Conservation (phyloP, 345 rosid species). For the Abelmoschus esculentus region DNA sequence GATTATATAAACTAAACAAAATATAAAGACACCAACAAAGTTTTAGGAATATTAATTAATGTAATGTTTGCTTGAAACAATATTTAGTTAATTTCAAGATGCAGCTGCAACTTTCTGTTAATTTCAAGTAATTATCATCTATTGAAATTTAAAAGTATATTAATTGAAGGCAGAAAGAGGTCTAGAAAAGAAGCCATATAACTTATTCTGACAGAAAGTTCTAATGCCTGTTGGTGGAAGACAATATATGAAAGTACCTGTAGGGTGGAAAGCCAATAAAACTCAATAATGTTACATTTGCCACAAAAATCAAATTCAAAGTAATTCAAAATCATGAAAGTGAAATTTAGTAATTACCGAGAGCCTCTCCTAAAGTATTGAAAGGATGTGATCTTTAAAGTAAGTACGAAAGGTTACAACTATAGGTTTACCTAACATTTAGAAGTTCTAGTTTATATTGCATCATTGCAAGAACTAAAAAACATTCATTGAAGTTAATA, state of each 20-base stretch:
- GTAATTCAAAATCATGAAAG: not conserved
- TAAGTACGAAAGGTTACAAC: slow-evolving; percentile 76
- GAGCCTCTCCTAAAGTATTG: slow-evolving; percentile 76
- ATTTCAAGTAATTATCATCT: too few relatives aligned
- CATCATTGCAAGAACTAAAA: not conserved
- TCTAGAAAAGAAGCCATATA: not conserved
- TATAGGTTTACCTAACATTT: slow-evolving; percentile 59
- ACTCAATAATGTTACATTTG: not conserved
- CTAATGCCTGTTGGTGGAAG: slow-evolving; percentile 76
- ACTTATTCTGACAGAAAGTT: slow-evolving; percentile 91
- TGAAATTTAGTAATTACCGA: slow-evolving; percentile 33
- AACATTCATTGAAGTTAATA: too few relatives aligned
- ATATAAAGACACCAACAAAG: too few relatives aligned
- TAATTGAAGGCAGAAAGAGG: not conserved
- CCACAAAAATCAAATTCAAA: not conserved
- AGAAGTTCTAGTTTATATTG: not conserved
- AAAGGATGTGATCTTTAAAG: slow-evolving; percentile 64
- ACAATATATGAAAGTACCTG: slow-evolving; percentile 55
- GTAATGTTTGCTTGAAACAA: too few relatives aligned
- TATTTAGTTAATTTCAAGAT: too few relatives aligned
- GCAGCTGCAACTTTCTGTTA: too few relatives aligned
- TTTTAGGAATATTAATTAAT: too few relatives aligned
- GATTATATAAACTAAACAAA: too few relatives aligned
- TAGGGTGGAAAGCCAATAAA: slow-evolving; percentile 12
- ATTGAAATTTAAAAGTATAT: not conserved